Evolutionary conservation across 148 eudicot genomes (phyloP).

Genomic region (Drosera capensis): DNA sequence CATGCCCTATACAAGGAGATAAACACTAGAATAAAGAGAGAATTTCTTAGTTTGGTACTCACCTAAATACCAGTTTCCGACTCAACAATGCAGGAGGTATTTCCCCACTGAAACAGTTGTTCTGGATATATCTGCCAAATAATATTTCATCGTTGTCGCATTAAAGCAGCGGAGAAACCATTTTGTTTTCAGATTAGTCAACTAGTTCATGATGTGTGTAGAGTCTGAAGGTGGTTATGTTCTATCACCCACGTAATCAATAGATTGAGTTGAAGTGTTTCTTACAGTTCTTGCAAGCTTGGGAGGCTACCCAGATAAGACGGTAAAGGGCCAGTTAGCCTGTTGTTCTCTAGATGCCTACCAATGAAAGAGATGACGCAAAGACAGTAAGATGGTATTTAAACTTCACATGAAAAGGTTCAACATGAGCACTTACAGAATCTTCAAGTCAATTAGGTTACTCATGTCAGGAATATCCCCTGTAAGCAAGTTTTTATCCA

Average conservation of each 20-base stretch:
- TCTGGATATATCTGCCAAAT: slow-evolving; percentile 66
- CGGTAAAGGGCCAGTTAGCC: slow-evolving; percentile 62
- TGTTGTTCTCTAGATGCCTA: slow-evolving; percentile 95
- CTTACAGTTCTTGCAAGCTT: slow-evolving; percentile 76
- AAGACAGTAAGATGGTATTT: slow-evolving; percentile 1
- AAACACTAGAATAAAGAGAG: neutral
- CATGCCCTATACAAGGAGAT: no score
- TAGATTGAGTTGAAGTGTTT: slow-evolving; percentile 5
- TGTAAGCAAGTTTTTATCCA: slow-evolving; percentile 44
- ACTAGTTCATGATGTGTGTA: no score
- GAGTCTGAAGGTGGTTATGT: neutral
- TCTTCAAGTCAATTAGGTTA: slow-evolving; percentile 38
- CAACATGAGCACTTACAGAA: slow-evolving; percentile 40
- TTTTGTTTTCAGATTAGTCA: no score
- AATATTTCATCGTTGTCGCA: slow-evolving; percentile 1
- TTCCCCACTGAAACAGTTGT: slow-evolving; percentile 66
- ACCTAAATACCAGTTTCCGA: slow-evolving; percentile 52
- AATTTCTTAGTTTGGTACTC: slow-evolving; percentile 25
- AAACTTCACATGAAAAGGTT: slow-evolving; percentile 3
- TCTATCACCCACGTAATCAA: neutral
- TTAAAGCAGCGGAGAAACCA: slow-evolving; percentile 1
- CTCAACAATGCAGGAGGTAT: slow-evolving; percentile 52
- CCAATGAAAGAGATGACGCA: slow-evolving; percentile 6
- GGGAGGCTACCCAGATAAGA: slow-evolving; percentile 63
- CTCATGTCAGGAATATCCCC: slow-evolving; percentile 60